phyloP scores from a whole-genome alignment of 2,329 filamentous ascomycete species.

The Sordariomycetes sp. region DNA sequence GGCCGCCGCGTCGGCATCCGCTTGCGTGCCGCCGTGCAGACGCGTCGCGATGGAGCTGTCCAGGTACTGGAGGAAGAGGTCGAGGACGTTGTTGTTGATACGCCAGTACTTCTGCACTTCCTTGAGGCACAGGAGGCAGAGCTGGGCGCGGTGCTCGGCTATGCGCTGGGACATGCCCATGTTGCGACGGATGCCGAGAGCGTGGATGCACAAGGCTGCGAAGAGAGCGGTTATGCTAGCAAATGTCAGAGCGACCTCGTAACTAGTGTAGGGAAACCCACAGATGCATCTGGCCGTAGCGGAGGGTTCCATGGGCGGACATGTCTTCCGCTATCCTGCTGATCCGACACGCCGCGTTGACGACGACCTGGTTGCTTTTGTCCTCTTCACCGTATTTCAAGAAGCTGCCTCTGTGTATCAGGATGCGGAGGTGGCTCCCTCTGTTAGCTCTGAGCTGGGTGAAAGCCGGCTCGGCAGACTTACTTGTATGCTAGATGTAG shows the following conservation, averaged over 20 bases:
- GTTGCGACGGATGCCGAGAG: slow-evolving; percentile 22
- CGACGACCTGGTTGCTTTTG: slow-evolving; percentile 17
- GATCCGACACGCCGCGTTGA: slow-evolving; percentile 22
- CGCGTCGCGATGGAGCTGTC: slow-evolving; percentile 26
- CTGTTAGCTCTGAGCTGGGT: not conserved
- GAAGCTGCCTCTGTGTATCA: slow-evolving; percentile 24
- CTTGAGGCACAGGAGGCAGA: slow-evolving; percentile 25
- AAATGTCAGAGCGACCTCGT: not conserved
- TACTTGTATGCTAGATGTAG: slow-evolving; percentile 28
- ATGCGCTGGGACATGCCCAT: slow-evolving; percentile 21
- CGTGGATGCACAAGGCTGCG: slow-evolving; percentile 26
- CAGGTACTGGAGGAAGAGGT: slow-evolving; percentile 26
- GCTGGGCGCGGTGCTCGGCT: slow-evolving; percentile 25
- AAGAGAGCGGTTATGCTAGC: slow-evolving; percentile 25
- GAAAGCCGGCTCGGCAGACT: not conserved
- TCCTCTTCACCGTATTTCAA: slow-evolving; percentile 15
- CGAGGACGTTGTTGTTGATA: slow-evolving; percentile 27
- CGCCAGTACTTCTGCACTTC: slow-evolving; percentile 30
- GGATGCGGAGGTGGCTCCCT: slow-evolving; percentile 21
- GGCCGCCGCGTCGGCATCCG: slow-evolving; percentile 6
- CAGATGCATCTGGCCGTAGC: slow-evolving; percentile 28
- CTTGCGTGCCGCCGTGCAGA: slow-evolving; percentile 14
- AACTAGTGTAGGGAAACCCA: slow-evolving; percentile 6
- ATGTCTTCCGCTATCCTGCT: slow-evolving; percentile 28
- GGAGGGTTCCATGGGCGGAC: slow-evolving; percentile 20